Percentiles rank a stretch among this genome's conserved stretches.
phyloP scores from a whole-genome alignment of 2,329 filamentous ascomycete genomes.

The Botrytis deweyae region DNA sequence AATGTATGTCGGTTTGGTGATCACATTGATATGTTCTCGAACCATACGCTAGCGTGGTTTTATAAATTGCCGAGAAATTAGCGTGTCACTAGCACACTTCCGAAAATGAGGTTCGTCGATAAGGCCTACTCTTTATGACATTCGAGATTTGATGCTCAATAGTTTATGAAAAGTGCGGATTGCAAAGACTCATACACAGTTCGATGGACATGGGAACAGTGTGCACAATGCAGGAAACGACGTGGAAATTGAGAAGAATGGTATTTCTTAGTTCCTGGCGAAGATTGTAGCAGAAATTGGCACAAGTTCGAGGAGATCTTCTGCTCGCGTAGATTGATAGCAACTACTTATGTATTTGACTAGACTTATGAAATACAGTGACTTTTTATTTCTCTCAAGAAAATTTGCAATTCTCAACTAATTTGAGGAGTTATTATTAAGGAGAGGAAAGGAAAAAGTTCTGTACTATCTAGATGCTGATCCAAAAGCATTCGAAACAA shows the following conservation, averaged over 20 bases:
- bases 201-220: background rate
- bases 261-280: rapidly evolving
- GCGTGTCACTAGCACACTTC: background rate
- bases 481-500: background rate
- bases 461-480: background rate
- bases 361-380: no score
- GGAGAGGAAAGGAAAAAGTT: background rate
- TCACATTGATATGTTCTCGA: background rate
- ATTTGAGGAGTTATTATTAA: background rate
- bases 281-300: no score
- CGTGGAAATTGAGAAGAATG: background rate
- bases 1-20: background rate
- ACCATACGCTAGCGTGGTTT: background rate
- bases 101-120: background rate
- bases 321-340: no score
- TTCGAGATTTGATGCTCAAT: background rate
- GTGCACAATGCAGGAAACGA: background rate
- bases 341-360: no score
- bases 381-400: no score
- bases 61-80: background rate
- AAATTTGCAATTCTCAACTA: no score
- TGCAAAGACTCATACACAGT: background rate
- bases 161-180: rapidly evolving
- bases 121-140: background rate
- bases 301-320: no score